Evolutionary conservation across 306 rosid species (phyloP).

Genomic region (Cicer bijugum): DNA sequence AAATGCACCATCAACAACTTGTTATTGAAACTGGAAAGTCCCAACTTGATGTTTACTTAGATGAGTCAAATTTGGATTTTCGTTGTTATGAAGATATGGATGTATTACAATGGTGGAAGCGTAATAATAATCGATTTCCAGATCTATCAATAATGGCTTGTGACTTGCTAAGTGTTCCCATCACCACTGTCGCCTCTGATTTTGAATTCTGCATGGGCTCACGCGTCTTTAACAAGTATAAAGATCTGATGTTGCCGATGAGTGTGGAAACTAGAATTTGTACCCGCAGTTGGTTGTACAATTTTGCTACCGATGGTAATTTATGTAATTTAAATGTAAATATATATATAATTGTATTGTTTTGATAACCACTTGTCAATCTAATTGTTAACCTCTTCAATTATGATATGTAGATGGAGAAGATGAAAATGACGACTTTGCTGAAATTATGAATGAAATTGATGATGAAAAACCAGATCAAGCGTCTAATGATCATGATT

Average conservation of each 20-base stretch:
- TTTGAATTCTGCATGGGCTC: not conserved
- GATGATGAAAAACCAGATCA: not conserved
- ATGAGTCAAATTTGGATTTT: not conserved
- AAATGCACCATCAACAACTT: not conserved
- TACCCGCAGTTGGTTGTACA: not conserved
- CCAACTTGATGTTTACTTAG: constrained; percentile 15
- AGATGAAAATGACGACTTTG: not conserved
- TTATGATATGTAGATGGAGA: constrained; percentile 15
- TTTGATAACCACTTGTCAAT: not conserved
- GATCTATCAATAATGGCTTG: not conserved
- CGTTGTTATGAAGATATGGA: not conserved
- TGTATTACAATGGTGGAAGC: constrained; percentile 12
- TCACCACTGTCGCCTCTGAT: not conserved
- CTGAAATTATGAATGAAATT: not conserved
- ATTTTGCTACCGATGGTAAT: not conserved
- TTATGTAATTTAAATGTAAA: not conserved
- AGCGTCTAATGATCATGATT: not conserved
- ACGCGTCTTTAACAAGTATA: constrained; percentile 7
- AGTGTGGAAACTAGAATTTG: not conserved
- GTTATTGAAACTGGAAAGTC: not conserved
- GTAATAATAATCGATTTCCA: not conserved
- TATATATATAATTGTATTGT: not conserved
- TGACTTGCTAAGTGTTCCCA: constrained; percentile 14
- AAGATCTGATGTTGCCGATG: not conserved
- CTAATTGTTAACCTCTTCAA: not conserved